A percentile compares a stretch with the other conserved stretches of the same genome.
Evolutionary conservation across 2,329 filamentous ascomycete genomes (phyloP).

Genomic region (Chrysosporium keratinophilum): DNA sequence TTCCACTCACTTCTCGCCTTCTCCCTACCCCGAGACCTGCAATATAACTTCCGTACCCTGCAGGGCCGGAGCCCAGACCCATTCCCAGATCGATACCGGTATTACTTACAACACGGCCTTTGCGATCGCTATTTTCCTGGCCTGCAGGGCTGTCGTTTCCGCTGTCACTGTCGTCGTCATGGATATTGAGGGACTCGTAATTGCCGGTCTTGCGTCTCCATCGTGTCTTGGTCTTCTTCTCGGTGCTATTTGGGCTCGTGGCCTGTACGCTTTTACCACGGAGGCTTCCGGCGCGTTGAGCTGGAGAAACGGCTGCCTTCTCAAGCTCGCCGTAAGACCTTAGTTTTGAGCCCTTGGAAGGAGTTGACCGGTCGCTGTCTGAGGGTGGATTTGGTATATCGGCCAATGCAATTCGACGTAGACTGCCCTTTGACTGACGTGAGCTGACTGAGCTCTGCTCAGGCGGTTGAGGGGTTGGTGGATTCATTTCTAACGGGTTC

Average conservation of each 20-base stretch:
- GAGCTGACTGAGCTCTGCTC: slow-evolving; percentile 18
- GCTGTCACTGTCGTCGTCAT: slow-evolving; percentile 20
- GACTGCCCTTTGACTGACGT: slow-evolving; percentile 18
- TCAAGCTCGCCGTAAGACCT: slow-evolving; percentile 35
- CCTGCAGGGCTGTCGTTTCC: slow-evolving; percentile 17
- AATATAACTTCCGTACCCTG: slow-evolving; percentile 35
- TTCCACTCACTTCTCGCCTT: slow-evolving; percentile 39
- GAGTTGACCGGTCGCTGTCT: slow-evolving; percentile 21
- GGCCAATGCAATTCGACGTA: slow-evolving; percentile 26
- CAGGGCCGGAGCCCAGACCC: slow-evolving; percentile 21
- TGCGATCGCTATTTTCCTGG: slow-evolving; percentile 28
- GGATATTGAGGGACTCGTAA: slow-evolving; percentile 28
- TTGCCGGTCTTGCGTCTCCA: slow-evolving; percentile 26
- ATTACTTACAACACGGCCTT: slow-evolving; percentile 37
- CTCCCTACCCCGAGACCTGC: slow-evolving; percentile 37
- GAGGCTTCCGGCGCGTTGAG: slow-evolving; percentile 20
- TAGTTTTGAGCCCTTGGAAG: slow-evolving; percentile 24
- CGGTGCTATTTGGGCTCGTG: slow-evolving; percentile 13
- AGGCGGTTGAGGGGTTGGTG: slow-evolving; percentile 33
- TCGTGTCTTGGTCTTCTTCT: slow-evolving; percentile 24
- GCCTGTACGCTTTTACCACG: slow-evolving; percentile 15
- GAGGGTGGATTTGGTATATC: slow-evolving; percentile 30
- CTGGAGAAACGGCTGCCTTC: slow-evolving; percentile 18
- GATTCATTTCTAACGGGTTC: slow-evolving; percentile 40
- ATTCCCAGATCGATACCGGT: slow-evolving; percentile 30